Base-by-base conservation (phyloP, 306 rosid genomes). In the Leucaena leucocephala region DNA sequence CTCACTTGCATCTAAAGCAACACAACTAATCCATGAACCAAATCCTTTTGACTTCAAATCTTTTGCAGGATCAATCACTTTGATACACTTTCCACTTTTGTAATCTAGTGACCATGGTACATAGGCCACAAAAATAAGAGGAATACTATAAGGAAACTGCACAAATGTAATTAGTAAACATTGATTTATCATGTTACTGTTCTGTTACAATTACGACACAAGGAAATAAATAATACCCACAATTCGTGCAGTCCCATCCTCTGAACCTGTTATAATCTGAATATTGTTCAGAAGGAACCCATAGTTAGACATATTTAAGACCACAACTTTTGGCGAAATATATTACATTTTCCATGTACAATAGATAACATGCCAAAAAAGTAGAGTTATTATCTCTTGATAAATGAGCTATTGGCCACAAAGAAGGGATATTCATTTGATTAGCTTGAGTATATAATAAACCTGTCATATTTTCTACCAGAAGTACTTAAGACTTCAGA, bases 221-320 rank as follows among this genome's bases (percentile, higher is more conserved):
- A 64, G 61, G 74, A 72, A 42, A 54, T 13, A n/a, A 79, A 35
- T 43, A 79, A 68, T 92, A 92, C 98, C 98, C 98, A 97, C 92
- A 73, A 91, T 91, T 54, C 97, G 87, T 74, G 92, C 77, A 3
- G 97, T 91, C 76, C 98, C 95, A 76, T 94, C 97, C 90, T 94
- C 98, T 7, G 98, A 92, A 78, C 98, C 97, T 59, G 97, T 92
- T 83, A 94, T 87, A 78, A 92, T 91, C 97, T 94, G 92, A 76
- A 78, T 49, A 85, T 72, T 49, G 34, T 40, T 83, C 78, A 75
- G 77, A 75, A 43, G 52, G 50, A 81, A 65, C 71, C 36, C 43
- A 67, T 22, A 35, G 82, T 83, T 68, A 76, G 82, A 75, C 2
- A 78, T 79, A 83, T 58, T 55, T 75, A 15, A 64, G 76, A 68